Evolutionary conservation across 2,329 filamentous ascomycete genomes (phyloP), one percentile per base, ranked within the genome.

Genomic region (Claviceps sorghi): DNA sequence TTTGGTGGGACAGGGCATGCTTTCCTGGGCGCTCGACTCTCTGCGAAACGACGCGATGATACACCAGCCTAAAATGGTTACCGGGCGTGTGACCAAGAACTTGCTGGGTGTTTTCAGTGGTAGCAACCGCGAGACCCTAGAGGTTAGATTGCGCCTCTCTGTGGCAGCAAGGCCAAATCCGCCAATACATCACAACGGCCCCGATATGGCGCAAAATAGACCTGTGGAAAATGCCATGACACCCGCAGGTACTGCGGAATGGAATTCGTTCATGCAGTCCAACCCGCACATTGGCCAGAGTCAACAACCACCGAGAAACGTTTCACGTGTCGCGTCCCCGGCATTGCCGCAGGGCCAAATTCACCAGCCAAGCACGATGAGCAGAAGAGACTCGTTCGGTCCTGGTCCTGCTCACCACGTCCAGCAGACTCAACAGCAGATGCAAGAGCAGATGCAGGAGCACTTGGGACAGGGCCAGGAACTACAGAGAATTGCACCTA

Each of bases 1-100:
- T 51, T 76, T 97, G 52, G 91, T 96, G 26, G 93, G 93, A 22
- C 91, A 98, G 68, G 93, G 94, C 51, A 88, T 97, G 82, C 75
- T 98, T 21, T 97, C 93, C 40, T 85, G 86, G 78, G 81, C 84
- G 22, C 74, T 97, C 46, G 80, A 64, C 62, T 64, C 68, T 2
- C 62, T 70, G 57, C 59, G 60, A 29, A 57, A 59, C 36, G 61
- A 67, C 29, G 56, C 59, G 72, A 19, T 71, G 74, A 29, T 74
- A 49, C 75, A 80, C 52, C 76, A 83, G 59, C 81, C 80, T 13
- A 81, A 84, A 62, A 74, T 89, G 68, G 84, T 98, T 57, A 96
- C 91, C 8, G 93, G 93, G 53, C 84, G 89, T 36, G 87, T 98
- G 52, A 88, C 86, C 62, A 88, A 86, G 64, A 96, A 95, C 64